Evolutionary conservation across 257 asterid species (phyloP).

Genomic region (Nicotiana knightiana): DNA sequence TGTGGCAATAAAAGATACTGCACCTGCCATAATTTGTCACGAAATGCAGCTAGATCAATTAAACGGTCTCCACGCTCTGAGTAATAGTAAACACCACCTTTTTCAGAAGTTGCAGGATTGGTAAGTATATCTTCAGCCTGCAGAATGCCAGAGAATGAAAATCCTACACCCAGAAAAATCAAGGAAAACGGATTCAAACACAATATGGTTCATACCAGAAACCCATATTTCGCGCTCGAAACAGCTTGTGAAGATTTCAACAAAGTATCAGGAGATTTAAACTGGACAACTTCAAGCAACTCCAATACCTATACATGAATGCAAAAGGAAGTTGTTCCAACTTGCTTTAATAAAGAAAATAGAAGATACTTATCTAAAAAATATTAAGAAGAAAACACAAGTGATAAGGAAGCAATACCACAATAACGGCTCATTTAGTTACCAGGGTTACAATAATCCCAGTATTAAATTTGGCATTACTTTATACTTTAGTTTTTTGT

Average conservation of each 20-base stretch:
- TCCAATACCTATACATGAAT: slow-evolving; percentile 52
- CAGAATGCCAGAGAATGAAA: neutral
- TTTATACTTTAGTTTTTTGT: neutral
- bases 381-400: neutral
- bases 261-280: slow-evolving; percentile 65
- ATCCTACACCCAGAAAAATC: neutral
- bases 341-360: neutral
- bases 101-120: slow-evolving; percentile 48
- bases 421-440: neutral
- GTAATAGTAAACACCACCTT: slow-evolving; percentile 63
- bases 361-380: neutral
- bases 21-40: slow-evolving; percentile 96
- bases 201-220: slow-evolving; percentile 52
- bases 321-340: slow-evolving; percentile 1
- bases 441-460: neutral
- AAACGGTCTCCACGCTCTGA: slow-evolving; percentile 97
- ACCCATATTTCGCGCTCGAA: slow-evolving; percentile 54
- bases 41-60: slow-evolving; percentile 67
- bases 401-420: neutral
- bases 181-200: neutral
- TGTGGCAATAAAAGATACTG: neutral
- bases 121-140: slow-evolving; percentile 89
- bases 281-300: slow-evolving; percentile 80
- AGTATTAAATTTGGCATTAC: neutral
- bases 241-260: slow-evolving; percentile 66